These are phyloP conservation scores for Pestalotiopsis sp. DNA, from an alignment of 2,329 filamentous ascomycete genomes.

Conservation along the genomic window DNA sequence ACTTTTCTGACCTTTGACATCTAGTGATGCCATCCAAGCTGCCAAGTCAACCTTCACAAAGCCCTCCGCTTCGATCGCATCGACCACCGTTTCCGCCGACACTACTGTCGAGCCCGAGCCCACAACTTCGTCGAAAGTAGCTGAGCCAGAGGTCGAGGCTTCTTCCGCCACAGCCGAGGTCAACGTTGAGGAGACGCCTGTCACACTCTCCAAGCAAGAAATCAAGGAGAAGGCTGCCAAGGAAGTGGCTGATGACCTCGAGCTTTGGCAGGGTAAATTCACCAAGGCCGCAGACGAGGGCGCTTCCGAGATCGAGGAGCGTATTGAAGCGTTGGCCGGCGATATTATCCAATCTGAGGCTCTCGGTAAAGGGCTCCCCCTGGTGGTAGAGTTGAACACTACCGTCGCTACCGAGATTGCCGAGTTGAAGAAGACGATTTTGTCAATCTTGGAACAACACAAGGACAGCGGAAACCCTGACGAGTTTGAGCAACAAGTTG, in stretches of 20 bases:
- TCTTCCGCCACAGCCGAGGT: constrained; percentile 21
- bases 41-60: constrained; percentile 43
- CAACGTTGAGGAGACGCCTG: constrained; percentile 28
- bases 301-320: constrained; percentile 70
- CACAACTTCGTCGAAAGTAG: constrained; percentile 19
- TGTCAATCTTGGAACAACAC: constrained; percentile 63
- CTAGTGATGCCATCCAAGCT: constrained; percentile 23
- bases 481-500: constrained; percentile 45
- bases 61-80: constrained; percentile 29
- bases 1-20: background rate
- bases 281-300: constrained; percentile 84
- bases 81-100: constrained; percentile 24
- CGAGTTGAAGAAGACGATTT: constrained; percentile 69
- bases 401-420: constrained; percentile 66
- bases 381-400: constrained; percentile 71
- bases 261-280: constrained; percentile 87
- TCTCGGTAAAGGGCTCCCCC: constrained; percentile 65
- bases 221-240: constrained; percentile 62
- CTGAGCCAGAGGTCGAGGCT: constrained; percentile 24
- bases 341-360: constrained; percentile 66
- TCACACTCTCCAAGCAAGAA: constrained; percentile 52
- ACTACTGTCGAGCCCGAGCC: constrained; percentile 26
- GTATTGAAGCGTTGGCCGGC: constrained; percentile 61
- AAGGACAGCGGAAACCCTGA: constrained; percentile 48
- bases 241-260: constrained; percentile 77